These are phyloP conservation scores for Lobosporangium transversale DNA, from an alignment of 192 early-diverging fungal species.

Conservation along the genomic window DNA sequence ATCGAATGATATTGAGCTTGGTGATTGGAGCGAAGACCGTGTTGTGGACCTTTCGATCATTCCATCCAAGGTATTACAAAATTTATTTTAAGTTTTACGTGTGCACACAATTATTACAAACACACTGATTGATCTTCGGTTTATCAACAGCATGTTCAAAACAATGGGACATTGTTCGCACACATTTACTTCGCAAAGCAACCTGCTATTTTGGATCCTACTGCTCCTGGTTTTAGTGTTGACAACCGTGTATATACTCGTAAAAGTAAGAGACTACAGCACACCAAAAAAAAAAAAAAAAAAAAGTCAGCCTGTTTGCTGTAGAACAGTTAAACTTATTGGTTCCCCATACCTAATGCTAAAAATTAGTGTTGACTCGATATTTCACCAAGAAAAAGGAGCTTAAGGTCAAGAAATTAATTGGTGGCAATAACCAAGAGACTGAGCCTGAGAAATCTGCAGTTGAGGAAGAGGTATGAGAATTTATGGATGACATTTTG, in stretches of 20 bases:
- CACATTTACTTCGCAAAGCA: slow-evolving; percentile 66
- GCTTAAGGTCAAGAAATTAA: slow-evolving; percentile 65
- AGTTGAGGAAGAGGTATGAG: slow-evolving; percentile 27
- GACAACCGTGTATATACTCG: slow-evolving; percentile 59
- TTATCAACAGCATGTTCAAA: slow-evolving; percentile 54
- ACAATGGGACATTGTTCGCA: slow-evolving; percentile 68
- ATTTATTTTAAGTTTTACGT: background rate
- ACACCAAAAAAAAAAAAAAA: no score
- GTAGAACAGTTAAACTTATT: no score
- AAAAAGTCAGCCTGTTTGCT: no score
- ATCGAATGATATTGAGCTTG: slow-evolving; percentile 51
- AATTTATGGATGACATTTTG: background rate
- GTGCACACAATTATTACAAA: background rate
- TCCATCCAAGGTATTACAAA: slow-evolving; percentile 42
- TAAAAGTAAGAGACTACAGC: slow-evolving; percentile 61
- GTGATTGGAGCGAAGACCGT: slow-evolving; percentile 54
- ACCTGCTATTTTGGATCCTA: slow-evolving; percentile 55
- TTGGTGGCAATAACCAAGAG: slow-evolving; percentile 41
- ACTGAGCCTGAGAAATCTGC: slow-evolving; percentile 43
- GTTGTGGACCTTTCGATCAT: slow-evolving; percentile 56
- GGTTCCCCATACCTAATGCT: no score
- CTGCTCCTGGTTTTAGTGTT: slow-evolving; percentile 38
- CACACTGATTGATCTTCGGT: no score
- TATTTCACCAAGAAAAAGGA: slow-evolving; percentile 57
- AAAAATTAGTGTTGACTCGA: slow-evolving; percentile 56